Conservation (phyloP, 306 rosid genomes). For the Vachellia pachyceras region DNA sequence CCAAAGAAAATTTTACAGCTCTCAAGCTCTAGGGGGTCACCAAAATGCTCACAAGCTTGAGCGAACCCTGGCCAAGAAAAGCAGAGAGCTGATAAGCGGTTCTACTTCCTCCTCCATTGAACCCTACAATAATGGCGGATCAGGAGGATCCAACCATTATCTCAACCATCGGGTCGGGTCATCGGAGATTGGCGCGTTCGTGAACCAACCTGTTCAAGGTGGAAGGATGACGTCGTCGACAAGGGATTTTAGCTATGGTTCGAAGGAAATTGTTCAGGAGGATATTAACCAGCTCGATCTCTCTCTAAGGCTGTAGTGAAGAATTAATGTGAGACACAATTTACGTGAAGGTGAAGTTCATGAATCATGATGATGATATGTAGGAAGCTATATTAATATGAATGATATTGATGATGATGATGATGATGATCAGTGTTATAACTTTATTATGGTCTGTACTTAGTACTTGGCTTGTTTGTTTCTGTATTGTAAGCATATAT, state of each 20-base stretch:
- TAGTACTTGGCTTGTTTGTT: conserved; percentile 30
- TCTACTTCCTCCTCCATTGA: conserved; percentile 55
- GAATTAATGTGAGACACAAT: neutral
- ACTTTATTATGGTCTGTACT: conserved; percentile 33
- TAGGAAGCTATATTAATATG: conserved; percentile 31
- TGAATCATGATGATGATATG: conserved; percentile 12
- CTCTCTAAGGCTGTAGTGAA: conserved; percentile 69
- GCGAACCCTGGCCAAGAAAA: conserved; percentile 86
- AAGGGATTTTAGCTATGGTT: conserved; percentile 40
- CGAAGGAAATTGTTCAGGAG: conserved; percentile 61
- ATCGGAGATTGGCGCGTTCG: conserved; percentile 13
- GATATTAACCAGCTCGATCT: conserved; percentile 77
- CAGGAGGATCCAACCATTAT: conserved; percentile 17
- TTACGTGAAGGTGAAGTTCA: conserved; percentile 14
- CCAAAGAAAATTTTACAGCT: conserved; percentile 82
- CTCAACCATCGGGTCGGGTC: neutral
- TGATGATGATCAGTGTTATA: conserved; percentile 1
- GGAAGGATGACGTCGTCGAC: conserved; percentile 6
- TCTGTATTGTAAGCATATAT: conserved; percentile 44
- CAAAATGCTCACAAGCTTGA: conserved; percentile 95
- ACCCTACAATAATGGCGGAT: conserved; percentile 1
- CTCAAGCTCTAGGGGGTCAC: conserved; percentile 93
- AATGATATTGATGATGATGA: neutral
- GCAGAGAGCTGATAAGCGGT: conserved; percentile 52
- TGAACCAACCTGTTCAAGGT: conserved; percentile 37